These are phyloP conservation scores for Cercospora beticola DNA, from an alignment of 2,329 filamentous ascomycete genomes.

Conservation along the genomic window DNA sequence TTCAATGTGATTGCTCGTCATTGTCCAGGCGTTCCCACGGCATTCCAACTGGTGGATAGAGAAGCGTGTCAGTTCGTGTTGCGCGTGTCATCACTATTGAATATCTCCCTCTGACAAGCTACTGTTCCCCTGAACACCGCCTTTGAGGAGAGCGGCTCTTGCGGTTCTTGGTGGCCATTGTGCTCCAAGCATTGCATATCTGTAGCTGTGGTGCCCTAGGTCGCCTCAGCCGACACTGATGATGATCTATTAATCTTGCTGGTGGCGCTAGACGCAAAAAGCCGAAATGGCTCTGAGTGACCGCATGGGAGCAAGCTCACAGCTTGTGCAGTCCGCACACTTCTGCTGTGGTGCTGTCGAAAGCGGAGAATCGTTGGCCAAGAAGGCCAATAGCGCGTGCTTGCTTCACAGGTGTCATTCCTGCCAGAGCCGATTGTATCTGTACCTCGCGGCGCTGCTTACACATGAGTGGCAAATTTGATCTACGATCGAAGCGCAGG, in stretches of 20 bases:
- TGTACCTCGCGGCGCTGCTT: background rate
- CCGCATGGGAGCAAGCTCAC: background rate
- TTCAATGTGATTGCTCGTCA: background rate
- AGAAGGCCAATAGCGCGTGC: background rate
- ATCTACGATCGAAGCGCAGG: background rate
- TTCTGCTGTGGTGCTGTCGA: background rate
- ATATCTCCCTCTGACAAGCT: background rate
- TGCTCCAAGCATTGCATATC: background rate
- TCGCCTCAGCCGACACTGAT: background rate
- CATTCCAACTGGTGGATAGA: background rate
- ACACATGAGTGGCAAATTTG: background rate
- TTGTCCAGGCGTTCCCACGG: background rate
- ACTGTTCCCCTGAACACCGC: background rate
- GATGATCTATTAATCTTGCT: background rate
- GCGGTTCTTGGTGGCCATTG: background rate
- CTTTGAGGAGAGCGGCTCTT: background rate
- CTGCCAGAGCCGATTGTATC: no score
- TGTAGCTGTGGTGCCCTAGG: background rate
- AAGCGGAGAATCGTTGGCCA: background rate
- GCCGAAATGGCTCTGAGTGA: background rate
- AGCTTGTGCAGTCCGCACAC: background rate
- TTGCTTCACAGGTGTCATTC: background rate
- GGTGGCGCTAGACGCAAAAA: background rate
- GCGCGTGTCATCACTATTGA: background rate
- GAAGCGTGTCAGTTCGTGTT: background rate